phyloP scores from a whole-genome alignment of 345 rosid genomes.

The Crucihimalaya himalaica region DNA sequence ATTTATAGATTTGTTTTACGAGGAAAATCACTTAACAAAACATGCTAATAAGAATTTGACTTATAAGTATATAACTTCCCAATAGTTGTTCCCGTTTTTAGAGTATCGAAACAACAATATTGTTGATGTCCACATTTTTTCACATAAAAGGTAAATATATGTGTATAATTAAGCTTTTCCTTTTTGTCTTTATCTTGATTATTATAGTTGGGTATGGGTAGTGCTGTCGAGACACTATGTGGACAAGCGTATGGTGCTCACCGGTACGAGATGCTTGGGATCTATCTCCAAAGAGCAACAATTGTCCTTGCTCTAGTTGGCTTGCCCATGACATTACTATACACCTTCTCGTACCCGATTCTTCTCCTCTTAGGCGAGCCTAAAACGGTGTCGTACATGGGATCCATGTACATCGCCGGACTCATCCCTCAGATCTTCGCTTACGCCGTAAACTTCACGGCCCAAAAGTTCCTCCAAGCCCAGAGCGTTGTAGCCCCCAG shows the following conservation, averaged over 20 bases:
- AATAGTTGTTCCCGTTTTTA: too few relatives aligned
- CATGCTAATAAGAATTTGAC: too few relatives aligned
- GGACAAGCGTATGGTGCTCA: slow-evolving; percentile 84
- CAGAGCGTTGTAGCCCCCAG: slow-evolving; percentile 68
- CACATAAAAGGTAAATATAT: too few relatives aligned
- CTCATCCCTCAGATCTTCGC: slow-evolving; percentile 81
- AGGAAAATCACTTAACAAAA: too few relatives aligned
- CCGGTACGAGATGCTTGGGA: slow-evolving; percentile 64
- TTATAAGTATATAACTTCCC: too few relatives aligned
- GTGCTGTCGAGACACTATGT: slow-evolving; percentile 94
- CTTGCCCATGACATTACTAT: slow-evolving; percentile 53
- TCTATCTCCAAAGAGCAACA: slow-evolving; percentile 80
- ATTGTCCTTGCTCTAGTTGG: slow-evolving; percentile 63
- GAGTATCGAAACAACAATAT: too few relatives aligned
- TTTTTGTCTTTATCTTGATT: neutral
- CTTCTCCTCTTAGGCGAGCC: slow-evolving; percentile 64
- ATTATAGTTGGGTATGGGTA: slow-evolving; percentile 75
- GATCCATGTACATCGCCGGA: slow-evolving; percentile 63
- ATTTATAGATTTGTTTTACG: too few relatives aligned
- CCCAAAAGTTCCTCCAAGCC: slow-evolving; percentile 69
- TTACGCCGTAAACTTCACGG: slow-evolving; percentile 69
- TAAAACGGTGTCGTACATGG: slow-evolving; percentile 53
- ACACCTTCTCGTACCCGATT: slow-evolving; percentile 60
- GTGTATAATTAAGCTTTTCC: neutral
- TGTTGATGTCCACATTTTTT: too few relatives aligned